Conservation (phyloP, 306 rosid genomes). For the Quercus mongolica region DNA sequence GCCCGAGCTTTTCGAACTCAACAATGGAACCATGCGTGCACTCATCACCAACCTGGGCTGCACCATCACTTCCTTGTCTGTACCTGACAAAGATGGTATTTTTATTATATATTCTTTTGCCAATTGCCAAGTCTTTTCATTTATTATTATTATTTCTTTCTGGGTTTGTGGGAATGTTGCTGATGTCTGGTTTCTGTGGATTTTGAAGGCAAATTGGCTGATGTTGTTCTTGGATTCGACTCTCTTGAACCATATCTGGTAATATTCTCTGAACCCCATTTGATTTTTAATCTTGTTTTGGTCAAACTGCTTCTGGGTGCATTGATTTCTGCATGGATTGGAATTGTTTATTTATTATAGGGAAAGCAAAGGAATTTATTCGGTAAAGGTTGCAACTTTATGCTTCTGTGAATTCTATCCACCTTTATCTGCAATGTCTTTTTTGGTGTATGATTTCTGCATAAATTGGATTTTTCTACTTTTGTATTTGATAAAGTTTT, state of each 20-base stretch:
- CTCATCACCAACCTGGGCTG: conserved; percentile 62
- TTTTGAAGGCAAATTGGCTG: conserved; percentile 64
- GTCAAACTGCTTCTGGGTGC: not conserved
- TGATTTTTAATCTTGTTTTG: conserved; percentile 3
- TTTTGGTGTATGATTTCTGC: not conserved
- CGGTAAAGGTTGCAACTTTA: not conserved
- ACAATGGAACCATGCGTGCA: conserved; percentile 73
- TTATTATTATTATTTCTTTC: not conserved
- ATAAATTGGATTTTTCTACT: not conserved
- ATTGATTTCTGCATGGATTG: conserved; percentile 8
- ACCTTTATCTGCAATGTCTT: not conserved
- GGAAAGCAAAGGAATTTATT: not conserved
- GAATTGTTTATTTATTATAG: not conserved
- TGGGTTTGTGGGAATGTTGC: not conserved
- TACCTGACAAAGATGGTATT: conserved; percentile 76
- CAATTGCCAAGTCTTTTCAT: too few relatives aligned
- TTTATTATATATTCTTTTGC: too few relatives aligned
- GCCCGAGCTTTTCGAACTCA: conserved; percentile 78
- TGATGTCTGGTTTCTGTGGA: conserved; percentile 1
- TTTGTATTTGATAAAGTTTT: not conserved
- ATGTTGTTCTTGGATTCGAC: conserved; percentile 95
- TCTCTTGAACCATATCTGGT: conserved; percentile 81
- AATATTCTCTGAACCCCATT: conserved; percentile 1
- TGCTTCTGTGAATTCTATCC: not conserved
- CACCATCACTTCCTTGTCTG: conserved; percentile 80